Conservation (phyloP, 257 asterid genomes). For the Salvia splendens region DNA sequence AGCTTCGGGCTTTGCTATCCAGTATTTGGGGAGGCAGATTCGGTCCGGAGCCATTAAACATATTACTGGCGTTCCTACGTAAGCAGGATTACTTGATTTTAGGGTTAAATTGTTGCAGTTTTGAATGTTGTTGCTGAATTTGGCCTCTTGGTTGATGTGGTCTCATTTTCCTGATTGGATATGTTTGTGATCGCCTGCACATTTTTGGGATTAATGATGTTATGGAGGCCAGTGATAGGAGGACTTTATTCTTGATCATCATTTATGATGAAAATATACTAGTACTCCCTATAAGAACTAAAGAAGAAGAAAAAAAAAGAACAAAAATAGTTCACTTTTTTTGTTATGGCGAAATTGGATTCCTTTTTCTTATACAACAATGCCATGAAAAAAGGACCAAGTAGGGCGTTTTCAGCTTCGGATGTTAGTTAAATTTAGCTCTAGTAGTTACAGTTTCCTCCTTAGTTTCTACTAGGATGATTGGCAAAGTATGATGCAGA, state of each 20-base stretch:
- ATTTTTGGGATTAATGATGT: constrained; percentile 6
- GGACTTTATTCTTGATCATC: constrained; percentile 9
- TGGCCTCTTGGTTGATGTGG: background rate
- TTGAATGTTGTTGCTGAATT: background rate
- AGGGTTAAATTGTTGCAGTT: constrained; percentile 12
- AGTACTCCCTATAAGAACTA: background rate
- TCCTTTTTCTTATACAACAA: no score
- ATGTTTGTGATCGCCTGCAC: background rate
- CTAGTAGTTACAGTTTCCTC: constrained; percentile 11
- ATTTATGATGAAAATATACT: background rate
- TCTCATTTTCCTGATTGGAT: background rate
- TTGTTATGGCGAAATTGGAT: no score
- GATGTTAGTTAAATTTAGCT: background rate
- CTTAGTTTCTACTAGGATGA: constrained; percentile 38
- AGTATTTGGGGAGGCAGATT: constrained; percentile 68
- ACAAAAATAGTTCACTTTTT: no score
- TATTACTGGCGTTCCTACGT: constrained; percentile 64
- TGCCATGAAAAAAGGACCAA: background rate
- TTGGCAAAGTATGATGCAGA: constrained; percentile 52
- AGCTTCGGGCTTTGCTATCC: constrained; percentile 67
- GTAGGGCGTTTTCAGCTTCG: background rate
- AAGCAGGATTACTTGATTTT: constrained; percentile 28
- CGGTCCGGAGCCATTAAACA: constrained; percentile 57
- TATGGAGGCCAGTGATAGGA: background rate
- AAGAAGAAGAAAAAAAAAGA: no score